phyloP scores from a whole-genome alignment of 75 land plant species.

The Cupressus sempervirens region DNA sequence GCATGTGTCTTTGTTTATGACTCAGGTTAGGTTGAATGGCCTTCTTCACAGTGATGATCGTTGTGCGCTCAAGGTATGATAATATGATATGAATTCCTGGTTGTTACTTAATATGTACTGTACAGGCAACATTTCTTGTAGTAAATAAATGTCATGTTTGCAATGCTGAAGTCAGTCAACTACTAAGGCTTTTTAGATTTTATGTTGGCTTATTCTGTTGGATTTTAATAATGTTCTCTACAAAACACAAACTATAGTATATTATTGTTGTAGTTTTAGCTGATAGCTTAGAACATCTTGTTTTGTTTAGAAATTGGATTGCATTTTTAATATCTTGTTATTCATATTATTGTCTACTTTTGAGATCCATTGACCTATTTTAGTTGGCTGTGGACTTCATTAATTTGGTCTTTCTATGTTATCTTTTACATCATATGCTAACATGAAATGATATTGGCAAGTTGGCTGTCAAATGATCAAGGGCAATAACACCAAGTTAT shows the following conservation, averaged over 20 bases:
- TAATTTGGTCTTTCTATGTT: neutral
- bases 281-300: neutral
- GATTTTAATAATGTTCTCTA: neutral
- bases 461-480: neutral
- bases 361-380: neutral
- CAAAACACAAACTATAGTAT: neutral
- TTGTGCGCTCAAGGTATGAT: constrained; percentile 81
- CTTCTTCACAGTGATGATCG: constrained; percentile 82
- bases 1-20: neutral
- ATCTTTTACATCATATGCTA: neutral
- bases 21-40: constrained; percentile 85
- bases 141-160: neutral
- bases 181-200: neutral
- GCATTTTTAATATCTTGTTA: neutral
- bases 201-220: neutral
- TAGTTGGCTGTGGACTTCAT: neutral
- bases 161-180: neutral
- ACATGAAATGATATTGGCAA: neutral
- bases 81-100: constrained; percentile 26
- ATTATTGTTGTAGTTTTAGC: neutral
- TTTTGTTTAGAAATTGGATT: neutral
- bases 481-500: neutral
- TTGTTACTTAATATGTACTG: neutral
- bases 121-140: neutral
- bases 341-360: neutral